phyloP scores from a whole-genome alignment of 495 filamentous ascomycete genomes.

The Halenospora varia region DNA sequence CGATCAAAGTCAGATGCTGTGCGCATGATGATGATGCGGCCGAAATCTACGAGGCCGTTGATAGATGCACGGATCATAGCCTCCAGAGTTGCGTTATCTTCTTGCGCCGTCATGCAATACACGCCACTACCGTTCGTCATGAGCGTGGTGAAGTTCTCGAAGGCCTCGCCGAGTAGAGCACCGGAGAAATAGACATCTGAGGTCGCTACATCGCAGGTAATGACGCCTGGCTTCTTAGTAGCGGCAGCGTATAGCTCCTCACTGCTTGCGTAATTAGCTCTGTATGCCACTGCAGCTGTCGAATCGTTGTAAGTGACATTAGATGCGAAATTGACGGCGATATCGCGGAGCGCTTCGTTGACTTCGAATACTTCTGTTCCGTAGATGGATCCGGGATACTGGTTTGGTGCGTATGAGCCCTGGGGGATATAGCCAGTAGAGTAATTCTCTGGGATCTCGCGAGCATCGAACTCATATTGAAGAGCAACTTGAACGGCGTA shows the following conservation, averaged over 20 bases:
- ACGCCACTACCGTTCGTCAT: slow-evolving; percentile 64
- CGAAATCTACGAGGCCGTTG: slow-evolving; percentile 57
- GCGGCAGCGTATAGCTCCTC: slow-evolving; percentile 45
- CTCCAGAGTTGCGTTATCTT: slow-evolving; percentile 71
- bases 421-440: slow-evolving; percentile 64
- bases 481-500: slow-evolving; percentile 69
- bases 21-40: slow-evolving; percentile 68
- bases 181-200: slow-evolving; percentile 72
- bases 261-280: slow-evolving; percentile 45
- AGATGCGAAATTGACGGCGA: slow-evolving; percentile 52
- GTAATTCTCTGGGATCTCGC: slow-evolving; percentile 63
- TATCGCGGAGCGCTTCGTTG: slow-evolving; percentile 54
- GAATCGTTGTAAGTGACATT: slow-evolving; percentile 55
- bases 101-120: slow-evolving; percentile 70
- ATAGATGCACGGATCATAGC: slow-evolving; percentile 57
- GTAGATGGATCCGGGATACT: slow-evolving; percentile 63
- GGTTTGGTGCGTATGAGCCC: slow-evolving; percentile 45
- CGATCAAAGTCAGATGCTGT: slow-evolving; percentile 72
- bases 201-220: slow-evolving; percentile 66
- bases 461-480: slow-evolving; percentile 70
- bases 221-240: slow-evolving; percentile 47
- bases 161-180: slow-evolving; percentile 52
- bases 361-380: slow-evolving; percentile 78
- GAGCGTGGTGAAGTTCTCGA: slow-evolving; percentile 59
- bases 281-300: slow-evolving; percentile 48